Base-by-base conservation (phyloP, 495 filamentous ascomycete species). In the Niebla homalea region DNA sequence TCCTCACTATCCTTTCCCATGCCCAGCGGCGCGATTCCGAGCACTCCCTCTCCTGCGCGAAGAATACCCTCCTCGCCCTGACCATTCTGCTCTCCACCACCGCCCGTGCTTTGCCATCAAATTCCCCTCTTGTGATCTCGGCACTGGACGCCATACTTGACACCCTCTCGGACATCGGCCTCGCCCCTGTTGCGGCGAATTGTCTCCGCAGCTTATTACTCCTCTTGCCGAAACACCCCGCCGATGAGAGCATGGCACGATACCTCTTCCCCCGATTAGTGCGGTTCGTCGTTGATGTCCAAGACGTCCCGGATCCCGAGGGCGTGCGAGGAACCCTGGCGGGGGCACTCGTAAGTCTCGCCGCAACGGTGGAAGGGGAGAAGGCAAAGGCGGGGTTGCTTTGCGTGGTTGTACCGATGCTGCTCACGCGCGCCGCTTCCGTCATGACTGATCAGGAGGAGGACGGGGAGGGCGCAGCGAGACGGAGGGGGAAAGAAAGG, bases 1-100 rank as follows among this genome's bases (percentile, higher is more conserved):
- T 94, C 65, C 67, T 92, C 23, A 76, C 79, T 36, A 90, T 89
- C 36, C 82, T 94, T 49, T 77, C 83, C 0, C 73, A 86, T 51
- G 86, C 87, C 4, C 89, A 94, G 64, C 84, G 83, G 57, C 79
- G 88, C 11, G 89, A 94, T 60, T 76, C 73, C 0, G 81, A 87
- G n/a, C 77, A 79, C 1, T 84, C 85, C 2, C 65, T 99, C 21
- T 70, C 86, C 3, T 94, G 88, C 58, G 89, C 94, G 55, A 96
- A 92, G 68, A 97, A 96, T 57, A 85, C 84, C 16, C 79, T 99
- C 0, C 73, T 97, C 42, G 84, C 86, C 1, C 79, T 81, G 43
- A 93, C 93, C 2, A 84, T 99, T 54, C 75, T 99, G 18, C 75
- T 99, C 40, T 94, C 87, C 4, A 80, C 81, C 26, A 84, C 84